Conservation (phyloP, 192 early-diverging fungal species). For the Pecoramyces ruminantium region DNA sequence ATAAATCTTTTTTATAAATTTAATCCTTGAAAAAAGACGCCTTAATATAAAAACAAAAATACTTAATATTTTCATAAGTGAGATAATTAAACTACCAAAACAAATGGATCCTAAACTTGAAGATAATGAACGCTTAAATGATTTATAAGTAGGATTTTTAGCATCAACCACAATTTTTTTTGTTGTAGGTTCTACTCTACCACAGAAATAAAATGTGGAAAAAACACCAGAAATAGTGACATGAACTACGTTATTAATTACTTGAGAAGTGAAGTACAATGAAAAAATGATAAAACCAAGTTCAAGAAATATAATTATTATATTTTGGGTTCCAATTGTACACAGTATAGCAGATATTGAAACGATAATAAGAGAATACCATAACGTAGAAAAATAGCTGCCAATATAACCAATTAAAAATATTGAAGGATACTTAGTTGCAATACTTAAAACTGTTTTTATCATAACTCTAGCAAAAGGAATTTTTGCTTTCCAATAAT, state of each 20-base stretch:
- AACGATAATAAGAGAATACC: constrained; percentile 51
- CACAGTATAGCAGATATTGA: no score
- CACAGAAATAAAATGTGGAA: constrained; percentile 61
- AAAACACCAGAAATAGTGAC: constrained; percentile 63
- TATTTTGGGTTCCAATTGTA: no score
- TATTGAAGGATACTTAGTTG: constrained; percentile 58
- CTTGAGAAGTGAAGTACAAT: constrained; percentile 53
- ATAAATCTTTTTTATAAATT: no score
- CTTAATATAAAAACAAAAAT: constrained; percentile 59
- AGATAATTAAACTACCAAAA: no score
- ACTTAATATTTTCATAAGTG: no score
- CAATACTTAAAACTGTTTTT: constrained; percentile 63
- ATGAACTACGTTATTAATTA: constrained; percentile 51
- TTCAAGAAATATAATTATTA: constrained; percentile 12
- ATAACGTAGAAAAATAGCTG: constrained; percentile 48
- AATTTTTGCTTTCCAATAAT: constrained; percentile 14
- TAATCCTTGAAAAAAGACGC: no score
- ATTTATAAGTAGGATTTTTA: constrained; percentile 35
- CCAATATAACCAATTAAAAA: constrained; percentile 58
- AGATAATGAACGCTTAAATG: constrained; percentile 53
- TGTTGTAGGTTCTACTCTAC: constrained; percentile 32
- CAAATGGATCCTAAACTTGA: no score
- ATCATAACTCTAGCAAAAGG: no score
- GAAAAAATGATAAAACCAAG: constrained; percentile 40
- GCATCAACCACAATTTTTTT: no score